Base-by-base conservation (phyloP, 768 basidiomycete genomes). In the Gyrodon lividus region DNA sequence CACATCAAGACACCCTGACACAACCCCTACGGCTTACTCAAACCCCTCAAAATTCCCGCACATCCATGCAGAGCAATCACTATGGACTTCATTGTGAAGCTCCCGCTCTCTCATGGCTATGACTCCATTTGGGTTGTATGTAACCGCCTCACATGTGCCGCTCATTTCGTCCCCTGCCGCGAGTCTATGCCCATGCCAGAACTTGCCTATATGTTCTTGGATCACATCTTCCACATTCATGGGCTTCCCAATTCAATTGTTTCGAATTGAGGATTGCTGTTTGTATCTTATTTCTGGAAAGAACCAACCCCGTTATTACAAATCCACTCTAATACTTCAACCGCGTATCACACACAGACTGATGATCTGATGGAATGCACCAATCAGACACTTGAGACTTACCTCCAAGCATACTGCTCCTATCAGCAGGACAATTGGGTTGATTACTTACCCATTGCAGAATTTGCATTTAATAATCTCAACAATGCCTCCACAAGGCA, bases 401-500 rank as follows among this genome's bases (percentile, higher is more conserved):
- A 74, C 48, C 63, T 80, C 8, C 65, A 65, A 10, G 53, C 63
- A 26, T 75, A 70, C 43, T 58, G 49, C 45, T 67, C 60, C 0
- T 72, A 72, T 35, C 68, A 74, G 22, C 77, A 77, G 50, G 71
- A 77, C 46, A 61, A 77, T 50, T 77, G 74, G 75, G 66, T 66
- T 4, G 67, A 73, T 17, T 68, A 65, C 33, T 62, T 78, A 0
- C 65, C 73, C 0, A 56, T 77, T 14, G 71, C 72, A 6, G 71
- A 77, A 55, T 77, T 78, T 52, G 55, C 64, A 0, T 73, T 68
- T 61, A 78, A 78, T 54, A 74, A 74, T 41, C 33, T 56, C 24
- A 50, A 52, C 3, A 70, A 71, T 45, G 28, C 63, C 2, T 68
- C 73, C 1, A 75, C 72, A 31, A 50, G 62, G 28, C 56, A 64